phyloP scores from a whole-genome alignment of 176 grass and related monocot genomes.

The Rhipidocladum racemiflorum region DNA sequence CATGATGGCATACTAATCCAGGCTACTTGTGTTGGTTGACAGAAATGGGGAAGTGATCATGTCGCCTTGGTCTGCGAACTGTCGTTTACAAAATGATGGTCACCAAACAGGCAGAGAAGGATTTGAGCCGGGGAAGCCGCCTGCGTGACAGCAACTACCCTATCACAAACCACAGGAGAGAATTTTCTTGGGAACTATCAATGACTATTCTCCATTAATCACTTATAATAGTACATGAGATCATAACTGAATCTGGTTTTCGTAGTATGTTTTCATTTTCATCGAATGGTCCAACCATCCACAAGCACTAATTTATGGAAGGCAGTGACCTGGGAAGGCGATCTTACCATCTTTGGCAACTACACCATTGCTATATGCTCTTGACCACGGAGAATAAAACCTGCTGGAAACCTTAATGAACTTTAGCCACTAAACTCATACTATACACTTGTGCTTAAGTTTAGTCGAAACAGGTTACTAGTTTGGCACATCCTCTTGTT shows the following conservation, averaged over 20 bases:
- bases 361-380: neutral
- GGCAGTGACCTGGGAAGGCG: neutral
- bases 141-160: neutral
- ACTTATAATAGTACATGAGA: neutral
- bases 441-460: too few relatives aligned
- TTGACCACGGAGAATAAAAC: neutral
- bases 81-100: constrained; percentile 49
- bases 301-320: neutral
- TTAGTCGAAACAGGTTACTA: too few relatives aligned
- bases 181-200: neutral
- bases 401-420: neutral
- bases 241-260: neutral
- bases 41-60: constrained; percentile 99
- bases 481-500: too few relatives aligned
- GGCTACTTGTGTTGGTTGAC: constrained; percentile 24
- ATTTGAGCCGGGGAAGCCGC: neutral
- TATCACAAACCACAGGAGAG: constrained; percentile 8
- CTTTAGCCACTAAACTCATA: too few relatives aligned
- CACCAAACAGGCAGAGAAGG: neutral
- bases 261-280: neutral
- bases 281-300: neutral
- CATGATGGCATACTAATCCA: neutral
- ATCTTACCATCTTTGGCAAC: neutral
- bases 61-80: constrained; percentile 76
- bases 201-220: neutral